These are phyloP conservation scores for Coniochaeta ligniaria DNA, from an alignment of 2,329 filamentous ascomycete species.

Conservation along the genomic window DNA sequence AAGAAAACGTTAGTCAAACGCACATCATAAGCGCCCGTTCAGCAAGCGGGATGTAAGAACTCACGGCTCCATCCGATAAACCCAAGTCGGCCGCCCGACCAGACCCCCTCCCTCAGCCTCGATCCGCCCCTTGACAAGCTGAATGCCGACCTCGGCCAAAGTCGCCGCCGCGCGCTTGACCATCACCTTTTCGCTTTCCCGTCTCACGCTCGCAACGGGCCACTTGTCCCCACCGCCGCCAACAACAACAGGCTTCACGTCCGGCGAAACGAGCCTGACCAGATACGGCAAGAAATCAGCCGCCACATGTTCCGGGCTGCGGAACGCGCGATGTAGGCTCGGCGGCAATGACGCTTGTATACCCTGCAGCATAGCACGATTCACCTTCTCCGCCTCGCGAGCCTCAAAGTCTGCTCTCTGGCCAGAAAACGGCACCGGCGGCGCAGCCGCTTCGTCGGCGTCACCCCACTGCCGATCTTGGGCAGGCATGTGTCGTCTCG, in stretches of 20 bases:
- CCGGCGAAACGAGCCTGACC: slow-evolving; percentile 75
- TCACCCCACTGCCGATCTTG: slow-evolving; percentile 40
- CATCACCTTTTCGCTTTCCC: slow-evolving; percentile 75
- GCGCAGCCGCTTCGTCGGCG: slow-evolving; percentile 39
- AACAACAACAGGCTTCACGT: slow-evolving; percentile 85
- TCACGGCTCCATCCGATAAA: slow-evolving; percentile 93
- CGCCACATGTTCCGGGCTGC: slow-evolving; percentile 68
- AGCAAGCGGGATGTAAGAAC: slow-evolving; percentile 24
- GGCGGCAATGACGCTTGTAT: slow-evolving; percentile 68
- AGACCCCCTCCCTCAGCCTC: slow-evolving; percentile 53
- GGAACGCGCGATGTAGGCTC: slow-evolving; percentile 68
- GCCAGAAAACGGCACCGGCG: slow-evolving; percentile 69
- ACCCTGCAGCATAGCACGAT: slow-evolving; percentile 63
- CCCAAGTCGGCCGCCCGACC: slow-evolving; percentile 56
- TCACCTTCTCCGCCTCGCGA: slow-evolving; percentile 72
- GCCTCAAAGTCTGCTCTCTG: slow-evolving; percentile 76
- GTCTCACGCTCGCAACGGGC: slow-evolving; percentile 68
- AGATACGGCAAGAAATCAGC: slow-evolving; percentile 82
- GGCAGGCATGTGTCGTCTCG: slow-evolving; percentile 34
- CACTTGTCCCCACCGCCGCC: slow-evolving; percentile 55
- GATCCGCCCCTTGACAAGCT: slow-evolving; percentile 73
- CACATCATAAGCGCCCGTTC: not conserved
- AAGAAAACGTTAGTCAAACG: slow-evolving; percentile 2
- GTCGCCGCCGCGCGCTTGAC: slow-evolving; percentile 73
- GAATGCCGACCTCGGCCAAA: slow-evolving; percentile 75